Base-by-base conservation (phyloP, 2,329 filamentous ascomycete genomes). In the Neurospora crassa region DNA sequence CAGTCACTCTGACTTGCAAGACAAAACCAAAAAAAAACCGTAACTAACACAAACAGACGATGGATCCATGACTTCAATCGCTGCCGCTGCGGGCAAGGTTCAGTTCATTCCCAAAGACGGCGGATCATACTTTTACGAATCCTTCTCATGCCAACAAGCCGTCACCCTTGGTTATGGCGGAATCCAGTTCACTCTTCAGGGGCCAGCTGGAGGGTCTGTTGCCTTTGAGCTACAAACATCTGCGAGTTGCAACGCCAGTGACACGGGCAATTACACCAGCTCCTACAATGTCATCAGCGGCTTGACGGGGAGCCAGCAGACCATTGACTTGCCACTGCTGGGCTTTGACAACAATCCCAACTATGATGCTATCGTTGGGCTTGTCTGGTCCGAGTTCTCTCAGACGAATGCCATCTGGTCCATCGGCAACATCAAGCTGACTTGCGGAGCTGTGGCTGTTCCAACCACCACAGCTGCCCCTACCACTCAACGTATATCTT, bases 51-150 rank as follows among this genome's bases (percentile, higher is more conserved):
- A 12, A n/a, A 14, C 72, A 87, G 85, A 87, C 74, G 86, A 88
- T 79, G 82, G 79, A 3, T 74, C 71, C 69, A 77, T 78, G 76
- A 79, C 78, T 6, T 77, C 73, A 77, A 82, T 76, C 76, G 84
- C 76, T 67, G 82, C 79, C 42, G 79, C 79, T 16, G 78, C 78
- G 16, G 83, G 83, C 67, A 81, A 84, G 40, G 81, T 87, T 29
- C 82, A 81, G 8, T 85, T 88, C 78, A 84, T 81, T n/a, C 83
- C 84, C 41, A 84, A 82, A 72, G 75, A 80, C 18, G 76, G 74
- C 37, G 70, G 67, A 40, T 83, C 84, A 14, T 88, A 88, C 79
- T 87, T 86, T 73, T 87, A 87, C 75, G 85, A 86, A 76, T 84
- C 82, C 1, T 83, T 88, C 70, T 75, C 78, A 0, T 88, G 86